Evolutionary conservation across 768 basidiomycete genomes (phyloP), one percentile per base, ranked within the genome.

Genomic region (Phallus indusiatus): DNA sequence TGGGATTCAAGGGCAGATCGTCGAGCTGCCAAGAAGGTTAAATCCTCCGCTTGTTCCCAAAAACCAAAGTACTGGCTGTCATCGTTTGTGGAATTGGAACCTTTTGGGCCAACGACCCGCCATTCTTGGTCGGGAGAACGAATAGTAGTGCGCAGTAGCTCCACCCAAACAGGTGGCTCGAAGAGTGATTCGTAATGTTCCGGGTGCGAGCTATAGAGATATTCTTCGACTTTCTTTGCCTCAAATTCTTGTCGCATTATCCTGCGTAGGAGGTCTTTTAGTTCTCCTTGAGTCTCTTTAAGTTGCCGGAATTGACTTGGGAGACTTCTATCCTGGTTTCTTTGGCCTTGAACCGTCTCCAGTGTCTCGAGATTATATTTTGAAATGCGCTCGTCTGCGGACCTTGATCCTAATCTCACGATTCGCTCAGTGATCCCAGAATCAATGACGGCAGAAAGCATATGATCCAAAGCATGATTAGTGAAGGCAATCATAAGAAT

Each of bases 391-490:
- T 84, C 82, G 37, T 86, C 82, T 0, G 76, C 68, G 0, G 84
- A 77, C 16, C 82, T 78, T n/a, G 83, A 77, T 0, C 89, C 89
- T 7, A 89, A 74, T 0, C 89, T 82, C 1, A 89, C 78, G 20
- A 90, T 73, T 37, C 81, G 78, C 0, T 71, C 68, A 0, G 87
- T 88, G 62, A 90, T 87, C 0, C 69, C 67, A 0, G 78, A 79
- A 62, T 90, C 85, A 0, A 90, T 74, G 2, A 89, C 78, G 0
- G 81, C 81, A 4, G 71, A 72, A 1, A 90, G 71, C 71, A 90
- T 78, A 62, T 89, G 85, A 59, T 90, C 88, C 2, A 90, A 74
- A 0, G 88, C 88, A 48, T 90, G 89, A 63, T 90, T 90, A 0
- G 88, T 90, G 70, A 83, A 88, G 0, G 87, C 78, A 24, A 83